Evolutionary conservation across 1,284 basidiomycete genomes (phyloP), one percentile per base, ranked within the genome.

Genomic region (Veloboletus limbatus): DNA sequence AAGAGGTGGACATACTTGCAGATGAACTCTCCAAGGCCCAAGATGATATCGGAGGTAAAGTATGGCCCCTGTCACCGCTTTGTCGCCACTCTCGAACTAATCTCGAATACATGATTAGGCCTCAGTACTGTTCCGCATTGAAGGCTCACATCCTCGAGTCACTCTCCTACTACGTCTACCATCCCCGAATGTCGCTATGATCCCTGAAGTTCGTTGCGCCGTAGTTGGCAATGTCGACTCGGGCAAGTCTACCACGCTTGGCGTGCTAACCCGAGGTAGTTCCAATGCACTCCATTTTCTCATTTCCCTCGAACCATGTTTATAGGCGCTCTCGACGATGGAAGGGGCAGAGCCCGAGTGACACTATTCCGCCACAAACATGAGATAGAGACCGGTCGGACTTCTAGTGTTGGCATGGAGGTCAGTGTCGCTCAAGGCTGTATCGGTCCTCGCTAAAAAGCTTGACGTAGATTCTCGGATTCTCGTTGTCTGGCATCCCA

Each of bases 331-430:
- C 74, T 99, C 47, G 96, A 99, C 59, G 96, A 99, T 66, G 97
- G 96, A 10, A 75, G 97, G 65, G 96, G 96, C 1, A 84, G 87
- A 48, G 95, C 96, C 1, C 88, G 96, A 41, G 88, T 98, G 8
- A 86, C 88, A 3, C 73, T 99, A 7, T 98, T 98, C 70, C 76
- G 96, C 37, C 97, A 99, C 69, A 97, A 98, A 66, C 96, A 99
- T 62, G 96, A 99, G 68, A 76, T 98, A 52, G 96, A 99, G 71
- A 93, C 89, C 9, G 96, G 97, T 2, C 74, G 97, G 44, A 98
- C 96, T 0, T 93, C 90, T 24, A 92, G 88, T 50, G 92, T 98
- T 26, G 96, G 97, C 34, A 92, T 97, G 84, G 95, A 98, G 77
- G 92, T 92, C 56, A 38, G 67, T 30, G 22, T 28, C 27, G 2